phyloP scores from a whole-genome alignment of 768 basidiomycete genomes.

The Termitomyces sp. region DNA sequence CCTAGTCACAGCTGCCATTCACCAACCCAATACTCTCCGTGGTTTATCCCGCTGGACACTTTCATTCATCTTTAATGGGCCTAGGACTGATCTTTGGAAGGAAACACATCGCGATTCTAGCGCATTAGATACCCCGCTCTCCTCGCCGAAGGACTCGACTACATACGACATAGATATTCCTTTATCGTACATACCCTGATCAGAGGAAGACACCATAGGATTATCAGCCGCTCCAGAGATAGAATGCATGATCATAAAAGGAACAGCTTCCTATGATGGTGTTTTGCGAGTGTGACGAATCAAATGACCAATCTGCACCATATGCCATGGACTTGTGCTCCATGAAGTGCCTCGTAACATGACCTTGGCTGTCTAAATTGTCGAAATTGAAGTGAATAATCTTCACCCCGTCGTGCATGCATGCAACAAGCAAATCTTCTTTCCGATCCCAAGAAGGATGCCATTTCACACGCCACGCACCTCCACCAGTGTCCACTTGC shows the following conservation, averaged over 20 bases:
- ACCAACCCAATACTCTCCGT: constrained; percentile 62
- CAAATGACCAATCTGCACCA: constrained; percentile 85
- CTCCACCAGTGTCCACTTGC: constrained; percentile 76
- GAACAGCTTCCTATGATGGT: constrained; percentile 84
- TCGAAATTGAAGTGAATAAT: constrained; percentile 58
- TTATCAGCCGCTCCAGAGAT: constrained; percentile 70
- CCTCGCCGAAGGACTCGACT: not conserved
- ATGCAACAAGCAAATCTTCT: constrained; percentile 83
- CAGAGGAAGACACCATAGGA: not conserved
- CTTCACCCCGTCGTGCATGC: constrained; percentile 98
- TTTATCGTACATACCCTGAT: constrained; percentile 4
- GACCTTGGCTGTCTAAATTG: constrained; percentile 11
- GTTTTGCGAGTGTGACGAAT: constrained; percentile 22
- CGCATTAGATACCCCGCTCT: not conserved
- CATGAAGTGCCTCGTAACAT: constrained; percentile 55
- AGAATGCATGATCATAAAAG: constrained; percentile 89
- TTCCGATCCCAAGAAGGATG: constrained; percentile 71
- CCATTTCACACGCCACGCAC: constrained; percentile 96
- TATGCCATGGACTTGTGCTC: constrained; percentile 84
- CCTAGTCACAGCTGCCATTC: constrained; percentile 59
- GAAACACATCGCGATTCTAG: constrained; percentile 30
- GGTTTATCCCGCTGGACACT: constrained; percentile 74
- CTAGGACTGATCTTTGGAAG: constrained; percentile 53
- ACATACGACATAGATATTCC: not conserved
- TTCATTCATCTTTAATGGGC: constrained; percentile 61